These are phyloP conservation scores for Elaeagnus macrophylla DNA, from an alignment of 306 rosid genomes.

Conservation along the genomic window DNA sequence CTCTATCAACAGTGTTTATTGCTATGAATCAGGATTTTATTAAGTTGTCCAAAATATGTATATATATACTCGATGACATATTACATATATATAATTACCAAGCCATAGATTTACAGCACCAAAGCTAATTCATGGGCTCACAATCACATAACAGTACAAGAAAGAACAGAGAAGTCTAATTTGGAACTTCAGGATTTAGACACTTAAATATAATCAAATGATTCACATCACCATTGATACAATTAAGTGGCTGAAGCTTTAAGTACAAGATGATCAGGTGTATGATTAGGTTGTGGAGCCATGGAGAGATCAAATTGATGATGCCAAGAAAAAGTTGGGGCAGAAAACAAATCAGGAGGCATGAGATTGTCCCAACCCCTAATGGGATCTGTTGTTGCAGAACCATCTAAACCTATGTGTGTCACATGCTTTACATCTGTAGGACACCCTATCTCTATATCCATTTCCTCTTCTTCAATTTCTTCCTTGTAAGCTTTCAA, in stretches of 20 bases:
- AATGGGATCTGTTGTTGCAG: constrained; percentile 22
- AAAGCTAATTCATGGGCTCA: background rate
- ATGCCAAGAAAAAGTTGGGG: constrained; percentile 33
- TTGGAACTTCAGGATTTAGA: constrained; percentile 5
- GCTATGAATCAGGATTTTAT: background rate
- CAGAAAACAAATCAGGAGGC: constrained; percentile 36
- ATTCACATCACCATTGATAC: background rate
- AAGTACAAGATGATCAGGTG: constrained; percentile 8
- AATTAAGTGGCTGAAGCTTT: constrained; percentile 13
- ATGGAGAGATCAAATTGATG: constrained; percentile 21
- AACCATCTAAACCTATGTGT: constrained; percentile 83
- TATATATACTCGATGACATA: background rate
- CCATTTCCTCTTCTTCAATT: constrained; percentile 39
- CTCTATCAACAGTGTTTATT: too few relatives aligned
- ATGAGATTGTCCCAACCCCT: constrained; percentile 51
- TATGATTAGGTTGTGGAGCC: constrained; percentile 20
- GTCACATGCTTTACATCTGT: constrained; percentile 94
- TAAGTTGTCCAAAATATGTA: background rate
- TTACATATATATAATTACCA: constrained; percentile 7
- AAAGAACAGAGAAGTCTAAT: background rate
- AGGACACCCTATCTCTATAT: constrained; percentile 86
- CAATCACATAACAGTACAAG: background rate
- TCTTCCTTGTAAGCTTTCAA: constrained; percentile 57
- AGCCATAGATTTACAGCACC: background rate
- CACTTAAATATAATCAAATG: constrained; percentile 18